Base-by-base conservation (phyloP, 495 filamentous ascomycete genomes). In the Thermochaetoides thermophila region DNA sequence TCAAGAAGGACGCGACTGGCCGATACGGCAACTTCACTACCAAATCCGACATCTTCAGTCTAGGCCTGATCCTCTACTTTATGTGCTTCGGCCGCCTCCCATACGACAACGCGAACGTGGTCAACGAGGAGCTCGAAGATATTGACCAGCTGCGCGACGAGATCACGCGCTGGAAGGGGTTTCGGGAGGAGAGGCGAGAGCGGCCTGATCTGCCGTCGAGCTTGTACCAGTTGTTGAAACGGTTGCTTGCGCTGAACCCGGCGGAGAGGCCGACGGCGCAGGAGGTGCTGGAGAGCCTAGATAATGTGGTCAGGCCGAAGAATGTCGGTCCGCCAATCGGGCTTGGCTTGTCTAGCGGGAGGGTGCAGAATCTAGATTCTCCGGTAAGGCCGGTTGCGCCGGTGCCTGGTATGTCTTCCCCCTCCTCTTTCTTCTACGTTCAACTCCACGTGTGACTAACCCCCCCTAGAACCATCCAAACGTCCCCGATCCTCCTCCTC, bases 21-120 rank as follows among this genome's bases (percentile, higher is more conserved):
- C 66, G 66, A 8, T 80, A 80, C 42, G 85, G 81, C 4, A 91
- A 96, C 45, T 97, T 97, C 45, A 91, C 83, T 0, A 80, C 79
- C 32, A 97, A 95, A 46, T 94, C 85, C 0, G 89, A 97, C 50
- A 80, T 97, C 8, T 97, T 97, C 57, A 93, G 85, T 3, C 55
- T 97, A 1, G 89, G 89, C 21, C 93, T 97, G 89, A 95, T 96
- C 27, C 69, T 97, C 3, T 91, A 96, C 54, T 96, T 96, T 43
- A 74, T 96, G 58, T 96, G 91, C 50, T 97, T 96, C 51, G 82
- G 81, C 0, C 68, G 81, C 6, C 69, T 96, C 2, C 89, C 89
- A 2, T 97, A 96, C 48, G 60, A 45, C 16, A 78, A 76, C 47
- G 87, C 85, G 20, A 84, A 95, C 44, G 59, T 74, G 14, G 64